Percentiles rank a stretch among this genome's conserved stretches.
Evolutionary conservation across 495 filamentous ascomycete species (phyloP).

Genomic region (Paragyromitra xinjiangensis): DNA sequence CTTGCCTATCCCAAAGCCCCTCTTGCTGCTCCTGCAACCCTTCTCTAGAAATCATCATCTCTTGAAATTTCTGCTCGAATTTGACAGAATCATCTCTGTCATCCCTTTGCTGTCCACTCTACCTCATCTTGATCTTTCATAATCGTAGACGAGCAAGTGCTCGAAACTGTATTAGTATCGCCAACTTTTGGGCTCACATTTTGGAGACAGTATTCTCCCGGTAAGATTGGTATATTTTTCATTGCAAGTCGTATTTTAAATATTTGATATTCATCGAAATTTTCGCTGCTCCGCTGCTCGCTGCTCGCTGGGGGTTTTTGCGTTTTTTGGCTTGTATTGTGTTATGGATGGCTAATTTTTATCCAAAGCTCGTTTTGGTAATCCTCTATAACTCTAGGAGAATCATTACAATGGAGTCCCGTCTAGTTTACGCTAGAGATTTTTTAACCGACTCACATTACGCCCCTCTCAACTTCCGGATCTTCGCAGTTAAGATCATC

Average conservation of each 20-base stretch:
- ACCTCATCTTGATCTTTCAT: neutral
- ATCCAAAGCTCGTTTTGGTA: neutral
- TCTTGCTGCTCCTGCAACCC: neutral
- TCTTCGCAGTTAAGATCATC: constrained; percentile 29
- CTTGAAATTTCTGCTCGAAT: too few species aligned
- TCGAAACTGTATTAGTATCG: neutral
- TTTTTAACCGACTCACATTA: constrained; percentile 20
- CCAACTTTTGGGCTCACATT: neutral
- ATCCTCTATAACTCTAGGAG: neutral
- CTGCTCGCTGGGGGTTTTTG: neutral
- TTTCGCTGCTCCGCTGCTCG: neutral
- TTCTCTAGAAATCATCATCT: neutral
- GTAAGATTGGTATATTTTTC: neutral
- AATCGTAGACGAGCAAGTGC: neutral
- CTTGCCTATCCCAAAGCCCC: too few species aligned
- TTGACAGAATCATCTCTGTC: neutral
- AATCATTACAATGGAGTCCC: constrained; percentile 23
- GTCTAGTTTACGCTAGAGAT: neutral
- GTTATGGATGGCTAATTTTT: neutral
- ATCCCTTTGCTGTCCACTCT: neutral
- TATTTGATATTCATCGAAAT: neutral
- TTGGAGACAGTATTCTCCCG: neutral
- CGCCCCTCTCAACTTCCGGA: neutral
- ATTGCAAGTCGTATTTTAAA: neutral
- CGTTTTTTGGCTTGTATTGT: neutral